A percentile compares a stretch with the other conserved stretches of the same genome.
Evolutionary conservation across 1,284 basidiomycete genomes (phyloP).

Genomic region (Ustilago shanxiensis): DNA sequence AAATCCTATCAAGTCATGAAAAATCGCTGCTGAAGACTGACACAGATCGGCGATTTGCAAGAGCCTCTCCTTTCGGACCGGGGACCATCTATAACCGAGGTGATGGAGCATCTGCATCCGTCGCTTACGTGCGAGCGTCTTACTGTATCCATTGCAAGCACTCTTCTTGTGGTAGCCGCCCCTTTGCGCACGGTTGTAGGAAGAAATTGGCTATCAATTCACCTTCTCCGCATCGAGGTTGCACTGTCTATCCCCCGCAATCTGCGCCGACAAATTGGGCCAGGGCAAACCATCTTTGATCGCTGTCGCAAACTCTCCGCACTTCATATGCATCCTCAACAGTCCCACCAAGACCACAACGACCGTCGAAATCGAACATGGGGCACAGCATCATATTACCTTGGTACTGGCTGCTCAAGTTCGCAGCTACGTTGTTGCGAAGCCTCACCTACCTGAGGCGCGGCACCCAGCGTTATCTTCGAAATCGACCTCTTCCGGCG

Average conservation of each 20-base stretch:
- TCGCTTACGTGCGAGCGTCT: background rate
- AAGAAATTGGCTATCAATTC: background rate
- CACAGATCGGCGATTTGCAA: background rate
- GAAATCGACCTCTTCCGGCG: constrained; percentile 18
- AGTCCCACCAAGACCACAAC: background rate
- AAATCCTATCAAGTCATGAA: too few relatives aligned
- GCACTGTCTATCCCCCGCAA: too few relatives aligned
- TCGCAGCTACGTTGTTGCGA: constrained; percentile 24
- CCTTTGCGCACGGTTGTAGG: background rate
- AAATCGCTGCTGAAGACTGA: too few relatives aligned
- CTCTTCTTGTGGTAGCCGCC: background rate
- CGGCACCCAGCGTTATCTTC: constrained; percentile 33
- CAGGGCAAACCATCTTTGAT: too few relatives aligned
- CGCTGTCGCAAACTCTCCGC: too few relatives aligned
- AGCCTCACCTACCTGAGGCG: constrained; percentile 16
- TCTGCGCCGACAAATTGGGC: too few relatives aligned
- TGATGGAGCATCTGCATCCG: too few relatives aligned
- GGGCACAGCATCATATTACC: constrained; percentile 36
- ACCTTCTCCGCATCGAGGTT: background rate
- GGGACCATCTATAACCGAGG: background rate
- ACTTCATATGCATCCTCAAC: background rate
- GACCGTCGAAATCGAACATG: constrained; percentile 10
- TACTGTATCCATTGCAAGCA: background rate
- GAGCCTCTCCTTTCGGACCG: background rate
- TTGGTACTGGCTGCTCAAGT: constrained; percentile 43